Percentiles rank a stretch among this genome's conserved stretches.
Evolutionary conservation across 75 land plant genomes (phyloP).

Genomic region (Azolla pinnata): DNA sequence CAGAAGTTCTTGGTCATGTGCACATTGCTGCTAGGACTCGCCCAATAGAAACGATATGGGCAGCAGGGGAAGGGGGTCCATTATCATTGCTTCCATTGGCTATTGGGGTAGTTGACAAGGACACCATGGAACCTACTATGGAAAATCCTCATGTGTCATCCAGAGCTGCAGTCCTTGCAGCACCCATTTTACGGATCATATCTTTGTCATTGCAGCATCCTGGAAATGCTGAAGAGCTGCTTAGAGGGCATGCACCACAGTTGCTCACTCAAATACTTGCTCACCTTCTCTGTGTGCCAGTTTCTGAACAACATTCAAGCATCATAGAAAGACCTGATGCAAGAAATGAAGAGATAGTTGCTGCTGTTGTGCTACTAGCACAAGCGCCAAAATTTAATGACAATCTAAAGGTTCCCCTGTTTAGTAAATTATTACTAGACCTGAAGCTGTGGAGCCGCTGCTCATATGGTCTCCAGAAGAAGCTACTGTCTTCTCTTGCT

Average conservation of each 20-base stretch:
- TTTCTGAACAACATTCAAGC: not conserved
- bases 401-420: slow-evolving; percentile 75
- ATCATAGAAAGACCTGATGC: slow-evolving; percentile 28
- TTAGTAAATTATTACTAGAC: slow-evolving; percentile 69
- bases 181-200: slow-evolving; percentile 78
- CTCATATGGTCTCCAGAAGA: slow-evolving; percentile 88
- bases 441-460: slow-evolving; percentile 88
- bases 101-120: slow-evolving; percentile 56
- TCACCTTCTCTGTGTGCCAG: slow-evolving; percentile 43
- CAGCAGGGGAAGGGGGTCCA: slow-evolving; percentile 86
- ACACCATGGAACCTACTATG: slow-evolving; percentile 55
- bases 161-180: slow-evolving; percentile 51
- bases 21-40: slow-evolving; percentile 74
- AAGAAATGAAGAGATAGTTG: slow-evolving; percentile 87
- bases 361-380: slow-evolving; percentile 87
- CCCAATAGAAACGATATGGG: slow-evolving; percentile 83
- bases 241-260: slow-evolving; percentile 59
- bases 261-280: slow-evolving; percentile 60
- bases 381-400: slow-evolving; percentile 65
- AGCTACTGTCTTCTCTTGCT: slow-evolving; percentile 87
- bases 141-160: slow-evolving; percentile 35
- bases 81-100: slow-evolving; percentile 79
- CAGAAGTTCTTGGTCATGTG: slow-evolving; percentile 97
- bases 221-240: slow-evolving; percentile 76
- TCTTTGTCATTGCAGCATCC: slow-evolving; percentile 71